Percentiles rank a stretch among this genome's conserved stretches.
Evolutionary conservation across 2,329 filamentous ascomycete species (phyloP).

Genomic region (Aspergillus hiratsukae): DNA sequence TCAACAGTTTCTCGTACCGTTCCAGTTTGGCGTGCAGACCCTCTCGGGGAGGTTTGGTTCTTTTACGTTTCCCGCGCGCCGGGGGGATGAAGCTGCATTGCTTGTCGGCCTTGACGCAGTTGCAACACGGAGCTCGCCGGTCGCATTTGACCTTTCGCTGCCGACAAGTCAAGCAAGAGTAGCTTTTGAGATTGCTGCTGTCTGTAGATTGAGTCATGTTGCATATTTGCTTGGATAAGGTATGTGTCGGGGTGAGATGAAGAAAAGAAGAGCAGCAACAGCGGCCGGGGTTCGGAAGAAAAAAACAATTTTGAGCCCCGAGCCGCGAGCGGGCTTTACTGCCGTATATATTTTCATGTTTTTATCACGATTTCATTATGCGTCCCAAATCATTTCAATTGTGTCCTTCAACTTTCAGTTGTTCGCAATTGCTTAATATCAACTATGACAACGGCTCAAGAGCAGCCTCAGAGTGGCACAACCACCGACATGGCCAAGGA

Average conservation of each 20-base stretch:
- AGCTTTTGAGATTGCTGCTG: not conserved
- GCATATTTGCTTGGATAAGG: not conserved
- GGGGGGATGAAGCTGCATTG: conserved; percentile 47
- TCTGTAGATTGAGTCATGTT: not conserved
- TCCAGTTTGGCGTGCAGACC: conserved; percentile 63
- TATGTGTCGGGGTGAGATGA: too few species aligned
- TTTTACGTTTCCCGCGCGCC: conserved; percentile 50
- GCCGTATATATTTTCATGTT: too few species aligned
- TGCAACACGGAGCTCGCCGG: conserved; percentile 52
- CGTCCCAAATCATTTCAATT: too few species aligned
- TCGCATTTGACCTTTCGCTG: not conserved
- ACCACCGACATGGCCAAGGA: not conserved
- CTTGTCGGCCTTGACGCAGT: conserved; percentile 60
- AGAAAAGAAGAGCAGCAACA: not conserved
- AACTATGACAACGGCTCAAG: not conserved
- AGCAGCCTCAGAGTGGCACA: not conserved
- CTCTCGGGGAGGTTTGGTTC: conserved; percentile 60
- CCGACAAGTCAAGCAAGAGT: not conserved
- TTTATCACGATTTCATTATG: too few species aligned
- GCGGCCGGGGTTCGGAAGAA: not conserved
- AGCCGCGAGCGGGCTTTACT: not conserved
- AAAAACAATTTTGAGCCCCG: not conserved
- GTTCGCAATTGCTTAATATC: not conserved
- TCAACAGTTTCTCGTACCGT: conserved; percentile 59
- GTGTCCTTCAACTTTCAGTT: not conserved